phyloP scores from a whole-genome alignment of 169 alveolate genomes.

The Prorocentrum cordatum region DNA sequence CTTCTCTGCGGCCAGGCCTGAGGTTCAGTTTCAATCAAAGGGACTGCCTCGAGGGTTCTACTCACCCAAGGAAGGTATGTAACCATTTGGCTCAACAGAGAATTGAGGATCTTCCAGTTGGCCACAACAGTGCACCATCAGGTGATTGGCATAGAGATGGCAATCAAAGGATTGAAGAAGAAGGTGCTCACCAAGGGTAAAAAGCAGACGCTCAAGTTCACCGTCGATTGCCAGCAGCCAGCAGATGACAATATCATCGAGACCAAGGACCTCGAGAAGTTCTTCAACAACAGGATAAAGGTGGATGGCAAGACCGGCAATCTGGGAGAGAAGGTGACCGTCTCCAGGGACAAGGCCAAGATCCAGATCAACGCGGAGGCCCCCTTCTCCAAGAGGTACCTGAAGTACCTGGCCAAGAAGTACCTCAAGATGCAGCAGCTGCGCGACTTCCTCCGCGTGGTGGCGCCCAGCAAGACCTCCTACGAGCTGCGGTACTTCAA shows the following conservation, averaged over 20 bases:
- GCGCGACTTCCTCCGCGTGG: slow-evolving; percentile 95
- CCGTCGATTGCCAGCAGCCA: slow-evolving; percentile 75
- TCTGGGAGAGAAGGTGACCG: slow-evolving; percentile 82
- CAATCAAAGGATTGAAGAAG: background rate
- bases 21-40: no score
- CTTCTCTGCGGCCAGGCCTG: no score
- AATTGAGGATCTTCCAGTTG: no score
- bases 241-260: slow-evolving; percentile 73
- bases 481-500: slow-evolving; percentile 76
- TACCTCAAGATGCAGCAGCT: slow-evolving; percentile 95
- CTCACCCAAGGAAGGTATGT: no score
- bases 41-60: no score
- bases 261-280: slow-evolving; percentile 81
- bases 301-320: slow-evolving; percentile 94
- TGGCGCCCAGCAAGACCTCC: slow-evolving; percentile 82
- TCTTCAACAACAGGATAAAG: slow-evolving; percentile 88
- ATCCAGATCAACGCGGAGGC: slow-evolving; percentile 87
- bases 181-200: background rate
- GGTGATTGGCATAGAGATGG: no score
- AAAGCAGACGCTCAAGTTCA: slow-evolving; percentile 60
- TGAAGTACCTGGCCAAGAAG: slow-evolving; percentile 94
- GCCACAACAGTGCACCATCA: no score
- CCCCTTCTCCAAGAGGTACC: slow-evolving; percentile 96
- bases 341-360: slow-evolving; percentile 82
- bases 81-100: no score